Base-by-base conservation (phyloP, 306 rosid species). In the Senna siamea region DNA sequence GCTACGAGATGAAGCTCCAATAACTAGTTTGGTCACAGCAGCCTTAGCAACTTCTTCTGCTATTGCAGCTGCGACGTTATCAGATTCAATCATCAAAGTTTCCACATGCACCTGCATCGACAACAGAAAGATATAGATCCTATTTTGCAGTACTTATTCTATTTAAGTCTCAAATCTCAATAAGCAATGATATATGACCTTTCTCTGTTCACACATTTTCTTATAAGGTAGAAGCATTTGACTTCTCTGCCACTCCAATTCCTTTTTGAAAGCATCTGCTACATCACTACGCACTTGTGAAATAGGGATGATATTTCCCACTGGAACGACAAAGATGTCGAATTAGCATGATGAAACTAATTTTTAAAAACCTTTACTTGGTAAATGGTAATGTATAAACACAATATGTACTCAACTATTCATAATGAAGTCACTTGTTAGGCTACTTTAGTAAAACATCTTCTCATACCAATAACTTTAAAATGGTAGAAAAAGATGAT, bases 1-100 rank as follows among this genome's bases (percentile, higher is more conserved):
- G 81, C 93, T 75, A 19, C 84, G 81, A 52, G 96, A 87, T 54
- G 99, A 83, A 53, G 96, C 89, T 73, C 98, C 99, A 18, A 95
- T 80, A 23, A 95, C 92, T 43, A 95, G 90, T 73, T 87, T 88
- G 51, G 78, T 79, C 72, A 81, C 81, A 13, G 66, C 66, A 70
- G 64, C 83, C 80, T 87, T 88, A 40, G 90, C 79, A 68, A 90
- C 80, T 82, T 88, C 96, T 80, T 85, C 84, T 7, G 93, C 87
- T 44, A 95, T 80, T 51, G 99, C 90, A 76, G 62, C 54, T 26
- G 85, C 87, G 51, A 95, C 92, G 73, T 90, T 88, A 78, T 88
- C 90, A 22, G 99, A 90, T 90, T 95, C 99, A 28, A 88, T 80
- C 66, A 89, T 66, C 34, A 83, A 83, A 70, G 79, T 74, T 34